Conservation (phyloP, 2,329 filamentous ascomycete genomes). For the Monosporascus sp. region DNA sequence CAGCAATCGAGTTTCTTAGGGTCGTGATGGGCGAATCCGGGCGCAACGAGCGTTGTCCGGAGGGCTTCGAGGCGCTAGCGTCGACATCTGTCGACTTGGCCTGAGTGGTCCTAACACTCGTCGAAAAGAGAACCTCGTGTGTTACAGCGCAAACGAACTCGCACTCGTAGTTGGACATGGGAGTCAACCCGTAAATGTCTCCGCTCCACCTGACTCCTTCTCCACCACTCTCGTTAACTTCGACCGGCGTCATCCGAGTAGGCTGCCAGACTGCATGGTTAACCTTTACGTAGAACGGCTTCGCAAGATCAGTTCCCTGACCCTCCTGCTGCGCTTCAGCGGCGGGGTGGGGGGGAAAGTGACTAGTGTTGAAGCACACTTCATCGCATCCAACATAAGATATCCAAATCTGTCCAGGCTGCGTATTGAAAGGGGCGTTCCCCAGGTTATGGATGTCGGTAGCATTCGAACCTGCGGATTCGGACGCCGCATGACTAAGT, state of each 20-base stretch:
- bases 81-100: slow-evolving; percentile 39
- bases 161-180: slow-evolving; percentile 71
- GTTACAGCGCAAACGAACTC: slow-evolving; percentile 69
- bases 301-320: slow-evolving; percentile 58
- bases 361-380: slow-evolving; percentile 69
- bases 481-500: slow-evolving; percentile 69
- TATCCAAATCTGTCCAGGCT: slow-evolving; percentile 73
- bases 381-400: slow-evolving; percentile 74
- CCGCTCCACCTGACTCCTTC: slow-evolving; percentile 61
- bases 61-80: slow-evolving; percentile 29
- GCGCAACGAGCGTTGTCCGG: slow-evolving; percentile 56
- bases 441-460: slow-evolving; percentile 74
- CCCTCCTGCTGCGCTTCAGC: slow-evolving; percentile 31
- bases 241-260: slow-evolving; percentile 59
- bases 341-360: slow-evolving; percentile 45
- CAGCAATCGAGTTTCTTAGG: slow-evolving; percentile 68
- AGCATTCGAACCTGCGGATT: slow-evolving; percentile 68
- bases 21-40: slow-evolving; percentile 75
- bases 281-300: slow-evolving; percentile 73
- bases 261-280: slow-evolving; percentile 79
- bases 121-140: slow-evolving; percentile 62
- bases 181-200: slow-evolving; percentile 63
- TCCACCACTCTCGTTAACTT: slow-evolving; percentile 27
- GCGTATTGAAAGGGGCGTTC: slow-evolving; percentile 66
- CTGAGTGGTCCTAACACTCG: slow-evolving; percentile 62